Conservation (phyloP, 192 early-diverging fungal genomes). For the Mortierella hygrophila region DNA sequence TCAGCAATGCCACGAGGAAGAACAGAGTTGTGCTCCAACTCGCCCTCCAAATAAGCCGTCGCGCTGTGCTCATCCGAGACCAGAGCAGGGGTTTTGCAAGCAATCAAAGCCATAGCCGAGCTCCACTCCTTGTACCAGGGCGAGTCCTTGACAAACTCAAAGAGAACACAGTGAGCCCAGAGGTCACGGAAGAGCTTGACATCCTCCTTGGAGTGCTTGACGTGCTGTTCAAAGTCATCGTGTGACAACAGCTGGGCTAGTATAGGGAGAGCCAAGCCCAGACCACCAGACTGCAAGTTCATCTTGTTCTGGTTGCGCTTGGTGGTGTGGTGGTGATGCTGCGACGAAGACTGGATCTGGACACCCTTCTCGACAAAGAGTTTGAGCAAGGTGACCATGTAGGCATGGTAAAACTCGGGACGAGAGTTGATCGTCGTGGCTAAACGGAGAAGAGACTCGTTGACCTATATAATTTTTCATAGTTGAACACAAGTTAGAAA, state of each 20-base stretch:
- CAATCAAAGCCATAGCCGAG: constrained; percentile 73
- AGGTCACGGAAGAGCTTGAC: constrained; percentile 84
- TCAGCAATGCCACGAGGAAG: constrained; percentile 62
- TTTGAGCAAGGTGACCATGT: constrained; percentile 63
- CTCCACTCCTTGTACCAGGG: constrained; percentile 87
- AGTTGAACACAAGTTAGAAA: background rate
- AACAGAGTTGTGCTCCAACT: constrained; percentile 90
- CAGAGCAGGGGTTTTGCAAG: constrained; percentile 86
- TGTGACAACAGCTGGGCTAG: constrained; percentile 70
- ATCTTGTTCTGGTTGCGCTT: constrained; percentile 57
- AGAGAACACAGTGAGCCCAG: constrained; percentile 90
- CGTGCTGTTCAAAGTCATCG: constrained; percentile 66
- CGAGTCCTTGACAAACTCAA: constrained; percentile 80
- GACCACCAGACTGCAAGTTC: constrained; percentile 55
- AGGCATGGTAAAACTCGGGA: constrained; percentile 68
- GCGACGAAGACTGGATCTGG: constrained; percentile 56
- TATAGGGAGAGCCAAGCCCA: constrained; percentile 72
- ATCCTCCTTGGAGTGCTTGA: constrained; percentile 69
- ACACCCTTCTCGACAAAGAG: constrained; percentile 72
- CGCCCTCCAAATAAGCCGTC: constrained; percentile 84
- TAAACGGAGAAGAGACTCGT: constrained; percentile 57
- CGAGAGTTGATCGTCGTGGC: constrained; percentile 58
- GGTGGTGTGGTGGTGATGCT: constrained; percentile 37
- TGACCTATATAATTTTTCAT: constrained; percentile 44
- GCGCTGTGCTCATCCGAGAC: constrained; percentile 71